Percentiles rank a stretch among this genome's conserved stretches.
Evolutionary conservation across 768 basidiomycete species (phyloP).

Genomic region (Calocybe cyanea): DNA sequence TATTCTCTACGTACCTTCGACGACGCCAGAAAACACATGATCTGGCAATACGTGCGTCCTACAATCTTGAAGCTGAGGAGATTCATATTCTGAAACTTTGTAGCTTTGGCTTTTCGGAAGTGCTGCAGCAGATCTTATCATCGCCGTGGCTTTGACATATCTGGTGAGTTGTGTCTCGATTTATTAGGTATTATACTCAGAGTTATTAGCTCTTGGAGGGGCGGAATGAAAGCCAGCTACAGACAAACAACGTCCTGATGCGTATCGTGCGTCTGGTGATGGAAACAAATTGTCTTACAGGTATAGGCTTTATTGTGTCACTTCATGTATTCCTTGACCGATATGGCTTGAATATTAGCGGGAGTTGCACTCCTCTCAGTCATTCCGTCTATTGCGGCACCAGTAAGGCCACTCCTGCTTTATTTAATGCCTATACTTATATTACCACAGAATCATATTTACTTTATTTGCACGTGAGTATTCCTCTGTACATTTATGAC

Average conservation of each 20-base stretch:
- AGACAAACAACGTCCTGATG: slow-evolving; percentile 4
- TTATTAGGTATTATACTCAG: neutral
- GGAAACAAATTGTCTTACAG: slow-evolving; percentile 12
- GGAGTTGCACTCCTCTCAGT: slow-evolving; percentile 4
- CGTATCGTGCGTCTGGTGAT: slow-evolving; percentile 5
- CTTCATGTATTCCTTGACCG: neutral
- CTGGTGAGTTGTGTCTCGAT: slow-evolving; percentile 10
- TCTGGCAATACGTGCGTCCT: slow-evolving; percentile 12
- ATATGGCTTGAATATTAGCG: neutral
- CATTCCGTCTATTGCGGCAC: slow-evolving; percentile 11
- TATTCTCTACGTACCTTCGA: slow-evolving; percentile 1
- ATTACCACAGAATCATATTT: neutral
- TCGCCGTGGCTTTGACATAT: slow-evolving; percentile 19
- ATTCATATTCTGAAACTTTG: neutral
- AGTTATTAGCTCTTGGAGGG: slow-evolving; percentile 2
- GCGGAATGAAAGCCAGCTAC: neutral
- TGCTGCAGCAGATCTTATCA: slow-evolving; percentile 18
- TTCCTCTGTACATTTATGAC: too few relatives aligned
- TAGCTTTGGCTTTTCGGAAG: slow-evolving; percentile 23
- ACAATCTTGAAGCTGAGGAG: neutral
- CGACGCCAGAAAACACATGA: neutral
- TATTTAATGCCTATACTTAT: neutral
- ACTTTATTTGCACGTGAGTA: slow-evolving; percentile 10
- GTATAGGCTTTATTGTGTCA: neutral
- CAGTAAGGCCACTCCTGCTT: neutral